These are phyloP conservation scores for Fraxinus anomala DNA, from an alignment of 257 asterid species.

Conservation along the genomic window DNA sequence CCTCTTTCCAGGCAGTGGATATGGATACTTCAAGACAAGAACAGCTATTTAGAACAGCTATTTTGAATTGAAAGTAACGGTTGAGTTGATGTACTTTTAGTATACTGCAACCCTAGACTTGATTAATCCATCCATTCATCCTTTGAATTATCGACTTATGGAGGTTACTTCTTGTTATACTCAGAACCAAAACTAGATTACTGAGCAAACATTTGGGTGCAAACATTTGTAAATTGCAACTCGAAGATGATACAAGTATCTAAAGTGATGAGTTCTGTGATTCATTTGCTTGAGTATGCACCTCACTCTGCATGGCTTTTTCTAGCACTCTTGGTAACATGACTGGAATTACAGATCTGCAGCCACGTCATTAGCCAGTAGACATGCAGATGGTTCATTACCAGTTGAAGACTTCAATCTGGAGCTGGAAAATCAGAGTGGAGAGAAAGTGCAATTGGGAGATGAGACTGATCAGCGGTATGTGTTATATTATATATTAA, in stretches of 20 bases:
- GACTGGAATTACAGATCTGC: constrained; percentile 57
- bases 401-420: constrained; percentile 90
- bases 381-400: constrained; percentile 86
- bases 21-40: neutral
- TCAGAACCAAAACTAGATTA: too few relatives aligned
- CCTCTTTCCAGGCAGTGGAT: neutral
- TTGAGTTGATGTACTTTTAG: neutral
- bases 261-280: constrained; percentile 9
- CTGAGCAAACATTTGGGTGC: neutral
- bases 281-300: constrained; percentile 2
- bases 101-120: neutral
- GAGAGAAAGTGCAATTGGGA: constrained; percentile 81
- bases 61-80: neutral
- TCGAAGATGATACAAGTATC: constrained; percentile 1
- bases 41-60: neutral
- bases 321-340: constrained; percentile 19
- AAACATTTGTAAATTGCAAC: neutral
- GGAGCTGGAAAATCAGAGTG: constrained; percentile 96
- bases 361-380: constrained; percentile 72
- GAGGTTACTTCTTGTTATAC: neutral
- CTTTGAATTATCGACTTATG: neutral
- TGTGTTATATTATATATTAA: neutral
- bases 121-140: neutral
- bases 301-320: constrained; percentile 2
- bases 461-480: constrained; percentile 94